Evolutionary conservation across 2,329 filamentous ascomycete genomes (phyloP), one percentile per base, ranked within the genome.

Genomic region (Verticillium alfalfae): DNA sequence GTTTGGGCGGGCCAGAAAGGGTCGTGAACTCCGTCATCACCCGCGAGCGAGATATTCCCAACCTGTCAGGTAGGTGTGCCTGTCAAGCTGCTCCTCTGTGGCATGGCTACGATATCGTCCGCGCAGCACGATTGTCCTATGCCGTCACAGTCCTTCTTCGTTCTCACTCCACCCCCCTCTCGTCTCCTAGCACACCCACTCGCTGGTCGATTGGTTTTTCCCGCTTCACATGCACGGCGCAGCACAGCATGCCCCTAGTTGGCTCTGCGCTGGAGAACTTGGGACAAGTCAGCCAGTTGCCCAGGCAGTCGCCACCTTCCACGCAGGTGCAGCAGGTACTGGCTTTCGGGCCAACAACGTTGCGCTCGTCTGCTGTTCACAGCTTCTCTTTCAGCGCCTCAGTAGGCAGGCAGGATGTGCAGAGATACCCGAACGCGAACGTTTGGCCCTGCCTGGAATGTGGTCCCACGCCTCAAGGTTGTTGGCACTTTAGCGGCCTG

Each of bases 271-370:
- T 52, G 45, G n/a, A 52, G 22, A 18, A 18, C n/a, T 26, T 22
- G 18, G 18, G 45, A 52, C 45, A 52, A 22, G 45, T 52, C 45
- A 52, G 45, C 22, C 57, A 36, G 57, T 58, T 5, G 26, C 26
- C 26, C 22, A 34, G 37, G 57, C 38, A 39, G 37, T 37, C 22
- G 57, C 49, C 38, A 22, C 57, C 39, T 39, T 45, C 57, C 37
- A 58, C 49, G 57, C 57, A 52, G 45, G 22, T 52, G 45, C 45
- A 52, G 45, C 45, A 58, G 57, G 57, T 58, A 58, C 57, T 58
- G 36, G 37, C 7, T 58, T 49, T 58, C 57, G 57, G 57, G 57
- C 57, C 57, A 58, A 52, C 45, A 52, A 26, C 45, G 45, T 52
- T 18, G 45, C 45, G 45, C 45, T 52, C 45, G 45, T 52, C 45